Conservation (phyloP, 306 rosid genomes). For the Mimosa bimucronata region DNA sequence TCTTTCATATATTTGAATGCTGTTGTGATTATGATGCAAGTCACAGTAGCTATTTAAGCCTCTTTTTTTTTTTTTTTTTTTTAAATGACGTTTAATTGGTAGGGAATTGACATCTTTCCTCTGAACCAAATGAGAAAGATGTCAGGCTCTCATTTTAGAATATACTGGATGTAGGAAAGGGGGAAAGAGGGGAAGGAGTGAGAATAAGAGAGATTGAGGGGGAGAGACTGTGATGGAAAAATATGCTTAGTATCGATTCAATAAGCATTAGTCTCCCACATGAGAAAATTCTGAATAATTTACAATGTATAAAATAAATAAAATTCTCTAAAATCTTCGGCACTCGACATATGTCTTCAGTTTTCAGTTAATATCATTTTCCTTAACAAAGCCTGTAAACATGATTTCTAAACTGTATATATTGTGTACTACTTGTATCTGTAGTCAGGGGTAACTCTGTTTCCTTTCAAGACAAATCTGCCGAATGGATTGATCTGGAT, state of each 20-base stretch:
- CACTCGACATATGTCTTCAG: not conserved
- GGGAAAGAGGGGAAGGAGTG: too few relatives aligned
- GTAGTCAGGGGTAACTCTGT: slow-evolving; percentile 1
- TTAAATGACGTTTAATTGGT: too few relatives aligned
- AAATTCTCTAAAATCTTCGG: too few relatives aligned
- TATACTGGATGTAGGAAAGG: too few relatives aligned
- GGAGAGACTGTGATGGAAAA: too few relatives aligned
- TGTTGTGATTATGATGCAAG: slow-evolving; percentile 13
- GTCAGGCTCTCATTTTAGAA: too few relatives aligned
- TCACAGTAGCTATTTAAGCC: slow-evolving; percentile 12
- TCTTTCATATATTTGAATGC: slow-evolving; percentile 16
- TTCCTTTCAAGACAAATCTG: slow-evolving; percentile 16
- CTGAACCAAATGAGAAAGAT: too few relatives aligned
- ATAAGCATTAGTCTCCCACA: not conserved
- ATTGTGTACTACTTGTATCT: not conserved
- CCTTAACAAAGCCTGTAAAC: not conserved
- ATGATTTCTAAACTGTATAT: not conserved
- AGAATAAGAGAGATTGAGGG: too few relatives aligned
- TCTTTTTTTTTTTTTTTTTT: too few relatives aligned
- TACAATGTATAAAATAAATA: too few relatives aligned
- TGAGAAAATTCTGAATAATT: not conserved
- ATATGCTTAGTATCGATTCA: not conserved
- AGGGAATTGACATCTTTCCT: too few relatives aligned
- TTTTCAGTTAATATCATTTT: not conserved
- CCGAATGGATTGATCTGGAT: not conserved